Evolutionary conservation across 495 filamentous ascomycete species (phyloP), one percentile per base, ranked within the genome.

Genomic region (Sabuloglossum arenarium): DNA sequence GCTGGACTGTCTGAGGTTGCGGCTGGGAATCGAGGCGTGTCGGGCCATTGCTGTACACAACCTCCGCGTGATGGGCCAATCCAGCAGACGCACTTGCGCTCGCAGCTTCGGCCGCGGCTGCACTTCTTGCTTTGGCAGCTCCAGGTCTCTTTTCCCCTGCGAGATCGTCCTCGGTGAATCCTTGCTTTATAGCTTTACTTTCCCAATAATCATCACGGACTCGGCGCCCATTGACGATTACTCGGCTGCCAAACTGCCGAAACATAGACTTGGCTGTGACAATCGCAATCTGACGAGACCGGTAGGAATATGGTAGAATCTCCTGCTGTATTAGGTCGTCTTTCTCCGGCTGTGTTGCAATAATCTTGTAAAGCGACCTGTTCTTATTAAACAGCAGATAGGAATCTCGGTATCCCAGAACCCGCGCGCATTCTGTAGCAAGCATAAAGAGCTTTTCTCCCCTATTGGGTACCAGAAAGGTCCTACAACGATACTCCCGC

Each of bases 331-430:
- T 96, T 6, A 99, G 71, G 66, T 97, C 88, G 63, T 97, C 91
- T 71, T 97, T 99, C 68, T 99, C 91, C 5, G 81, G 70, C 68
- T 99, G 91, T 19, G 81, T 89, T 27, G 93, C 91, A 61, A 99
- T 99, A 63, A 99, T 99, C 72, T 97, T 99, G 75, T 80, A 90
- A 21, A 99, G 74, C 1, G 93, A 97, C 57, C 89, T 73, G 63
- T 99, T 99, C 70, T 99, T 99, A 76, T 99, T 99, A 73, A 99
- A 99, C 14, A 99, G 73, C 49, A 99, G 70, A 67, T 99, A 99
- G 16, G 93, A 99, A 66, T 99, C 91, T 56, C 91, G 79, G 65
- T 99, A 99, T 27, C 86, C 86, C 27, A 99, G 72, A 6, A 96
- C 90, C 53, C 91, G 77, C 10, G 93, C 91, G 66, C 93, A 99